Base-by-base conservation (phyloP, 2,329 filamentous ascomycete species). In the Apiospora arundinis region DNA sequence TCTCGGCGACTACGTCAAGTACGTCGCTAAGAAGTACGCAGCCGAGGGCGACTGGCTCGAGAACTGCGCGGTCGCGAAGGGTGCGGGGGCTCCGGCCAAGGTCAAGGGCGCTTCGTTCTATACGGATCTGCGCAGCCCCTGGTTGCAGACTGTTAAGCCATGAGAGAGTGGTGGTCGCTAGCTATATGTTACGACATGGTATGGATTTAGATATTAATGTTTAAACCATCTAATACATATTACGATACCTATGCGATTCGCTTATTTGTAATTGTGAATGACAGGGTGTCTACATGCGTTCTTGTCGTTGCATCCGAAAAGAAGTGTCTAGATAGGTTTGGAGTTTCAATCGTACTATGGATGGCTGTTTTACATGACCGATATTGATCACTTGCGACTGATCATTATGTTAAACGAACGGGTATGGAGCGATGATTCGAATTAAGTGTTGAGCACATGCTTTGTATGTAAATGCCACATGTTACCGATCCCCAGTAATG, bases 21-120 rank as follows among this genome's bases (percentile, higher is more conserved):
- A 87, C 52, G 77, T 89, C 3, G 74, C 79, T 37, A 74, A 82
- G 45, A 88, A 88, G 79, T 83, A 84, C 68, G 78, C 82, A 68
- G 78, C 80, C 11, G 84, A 86, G 32, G 87, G 89, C 23, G 83
- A 85, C 75, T 90, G 87, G 79, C 80, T 82, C 2, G 77, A 81
- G 48, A 81, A 85, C 68, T 88, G 86, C 79, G 85, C 86, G 71
- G 84, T 85, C 1, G 87, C 84, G 0, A 74, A 77, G 28, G 73
- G 78, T 0, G 81, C 79, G 2, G 81, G 72, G 21, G 75, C 83
- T 0, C 84, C 84, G 0, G 82, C 77, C 0, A 79, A 74, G 66
- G 83, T 85, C 28, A 80, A 81, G 71, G 86, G 86, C 0, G 85
- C 85, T 0, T 86, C 84, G 42, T 88, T 88, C 74, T 86, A 85